Evolutionary conservation across 805 yeast species (phyloP).

Genomic region (Saturnispora diversa): DNA sequence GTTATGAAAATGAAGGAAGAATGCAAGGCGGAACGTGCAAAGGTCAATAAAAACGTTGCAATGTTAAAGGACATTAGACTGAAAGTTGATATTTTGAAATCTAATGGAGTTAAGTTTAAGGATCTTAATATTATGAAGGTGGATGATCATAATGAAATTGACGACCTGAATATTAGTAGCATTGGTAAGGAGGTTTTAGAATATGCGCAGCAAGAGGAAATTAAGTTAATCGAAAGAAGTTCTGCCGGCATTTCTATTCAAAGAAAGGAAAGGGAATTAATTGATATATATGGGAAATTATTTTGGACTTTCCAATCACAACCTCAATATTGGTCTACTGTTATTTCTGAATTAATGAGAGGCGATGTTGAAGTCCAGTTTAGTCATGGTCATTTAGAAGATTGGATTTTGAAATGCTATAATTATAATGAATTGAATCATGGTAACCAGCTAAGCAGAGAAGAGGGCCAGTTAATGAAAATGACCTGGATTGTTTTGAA

Average conservation of each 20-base stretch:
- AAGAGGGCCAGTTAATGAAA: conserved; percentile 59
- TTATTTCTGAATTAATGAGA: conserved; percentile 24
- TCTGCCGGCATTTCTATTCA: conserved; percentile 18
- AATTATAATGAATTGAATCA: conserved; percentile 20
- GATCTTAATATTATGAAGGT: conserved; percentile 31
- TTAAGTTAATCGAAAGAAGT: conserved; percentile 1
- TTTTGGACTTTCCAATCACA: conserved; percentile 81
- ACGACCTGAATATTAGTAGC: conserved; percentile 46
- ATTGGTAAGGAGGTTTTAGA: conserved; percentile 65
- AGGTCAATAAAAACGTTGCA: conserved; percentile 63
- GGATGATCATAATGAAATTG: conserved; percentile 6
- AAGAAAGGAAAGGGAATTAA: conserved; percentile 40
- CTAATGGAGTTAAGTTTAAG: conserved; percentile 70
- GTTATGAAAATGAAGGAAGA: conserved; percentile 9
- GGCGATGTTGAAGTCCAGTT: conserved; percentile 14
- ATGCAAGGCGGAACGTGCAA: conserved; percentile 60
- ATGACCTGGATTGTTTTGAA: conserved; percentile 42
- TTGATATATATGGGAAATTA: conserved; percentile 66
- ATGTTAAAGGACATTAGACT: conserved; percentile 70
- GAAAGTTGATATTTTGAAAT: conserved; percentile 68
- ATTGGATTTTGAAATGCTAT: conserved; percentile 30
- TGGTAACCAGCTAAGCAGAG: conserved; percentile 43
- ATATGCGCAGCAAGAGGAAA: conserved; percentile 21
- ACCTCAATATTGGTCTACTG: conserved; percentile 57
- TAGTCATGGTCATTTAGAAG: conserved; percentile 27